Conservation (phyloP, 2,329 filamentous ascomycete genomes). For the Drechslerella dactyloides region DNA sequence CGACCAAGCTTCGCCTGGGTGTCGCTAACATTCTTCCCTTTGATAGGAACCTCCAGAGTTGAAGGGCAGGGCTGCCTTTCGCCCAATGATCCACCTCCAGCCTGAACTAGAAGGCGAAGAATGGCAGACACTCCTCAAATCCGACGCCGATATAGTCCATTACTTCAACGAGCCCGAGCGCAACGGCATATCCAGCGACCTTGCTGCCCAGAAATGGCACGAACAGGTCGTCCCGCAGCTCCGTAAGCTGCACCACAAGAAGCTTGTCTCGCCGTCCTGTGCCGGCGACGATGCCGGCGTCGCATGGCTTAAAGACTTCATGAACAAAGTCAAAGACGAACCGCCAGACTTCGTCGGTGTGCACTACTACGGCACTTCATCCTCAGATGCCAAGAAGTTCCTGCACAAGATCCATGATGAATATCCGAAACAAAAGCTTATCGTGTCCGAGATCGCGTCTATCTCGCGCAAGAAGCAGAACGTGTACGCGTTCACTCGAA, state of each 20-base stretch:
- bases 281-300: constrained; percentile 58
- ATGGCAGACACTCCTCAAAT: constrained; percentile 57
- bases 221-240: constrained; percentile 58
- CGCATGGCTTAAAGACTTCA: constrained; percentile 60
- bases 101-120: constrained; percentile 58
- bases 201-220: constrained; percentile 59
- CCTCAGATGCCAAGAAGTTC: constrained; percentile 57
- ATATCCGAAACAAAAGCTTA: constrained; percentile 57
- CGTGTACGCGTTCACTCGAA: constrained; percentile 59
- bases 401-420: constrained; percentile 57
- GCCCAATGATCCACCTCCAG: constrained; percentile 60
- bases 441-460: constrained; percentile 60
- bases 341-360: constrained; percentile 60
- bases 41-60: constrained; percentile 57
- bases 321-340: constrained; percentile 57
- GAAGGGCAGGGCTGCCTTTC: constrained; percentile 57
- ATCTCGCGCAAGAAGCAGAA: constrained; percentile 58
- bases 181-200: constrained; percentile 56
- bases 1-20: background rate
- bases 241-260: constrained; percentile 56
- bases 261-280: constrained; percentile 59
- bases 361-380: constrained; percentile 60
- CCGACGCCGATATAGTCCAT: constrained; percentile 58
- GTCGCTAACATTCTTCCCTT: background rate
- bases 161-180: constrained; percentile 62